Conservation (phyloP, 2,329 filamentous ascomycete species). For the Apiospora malaysiana region DNA sequence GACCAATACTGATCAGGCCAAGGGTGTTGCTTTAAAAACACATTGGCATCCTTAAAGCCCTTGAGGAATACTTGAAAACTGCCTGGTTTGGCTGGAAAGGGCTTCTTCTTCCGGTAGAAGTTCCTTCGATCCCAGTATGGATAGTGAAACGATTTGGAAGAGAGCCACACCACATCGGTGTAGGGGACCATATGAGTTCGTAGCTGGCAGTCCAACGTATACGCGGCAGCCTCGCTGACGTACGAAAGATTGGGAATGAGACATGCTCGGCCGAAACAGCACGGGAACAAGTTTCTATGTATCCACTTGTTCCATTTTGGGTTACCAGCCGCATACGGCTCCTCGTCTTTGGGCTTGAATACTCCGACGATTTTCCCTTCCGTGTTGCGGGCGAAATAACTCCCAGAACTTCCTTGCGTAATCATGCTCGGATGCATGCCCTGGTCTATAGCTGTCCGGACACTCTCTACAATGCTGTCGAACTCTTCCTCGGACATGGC, state of each 20-base stretch:
- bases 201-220: conserved; percentile 89
- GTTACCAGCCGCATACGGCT: conserved; percentile 95
- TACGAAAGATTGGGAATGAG: conserved; percentile 98
- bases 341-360: conserved; percentile 99
- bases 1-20: conserved; percentile 90
- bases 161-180: conserved; percentile 91
- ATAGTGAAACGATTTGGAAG: conserved; percentile 97
- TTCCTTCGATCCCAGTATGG: conserved; percentile 95
- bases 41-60: conserved; percentile 94
- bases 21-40: conserved; percentile 92
- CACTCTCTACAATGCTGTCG: conserved; percentile 86
- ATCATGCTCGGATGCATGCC: conserved; percentile 96
- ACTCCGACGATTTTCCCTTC: conserved; percentile 96
- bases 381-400: conserved; percentile 92
- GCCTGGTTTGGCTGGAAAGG: conserved; percentile 86
- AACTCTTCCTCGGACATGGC: conserved; percentile 83
- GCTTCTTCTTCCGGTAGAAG: conserved; percentile 85
- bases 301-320: conserved; percentile 99
- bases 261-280: conserved; percentile 93
- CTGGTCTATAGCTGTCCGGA: conserved; percentile 86
- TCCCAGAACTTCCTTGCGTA: conserved; percentile 94
- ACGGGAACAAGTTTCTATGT: conserved; percentile 95
- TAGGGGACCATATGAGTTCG: conserved; percentile 94
- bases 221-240: conserved; percentile 95
- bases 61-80: conserved; percentile 98